These are phyloP conservation scores for Nephelium lappaceum DNA, from an alignment of 345 rosid species.

Conservation along the genomic window DNA sequence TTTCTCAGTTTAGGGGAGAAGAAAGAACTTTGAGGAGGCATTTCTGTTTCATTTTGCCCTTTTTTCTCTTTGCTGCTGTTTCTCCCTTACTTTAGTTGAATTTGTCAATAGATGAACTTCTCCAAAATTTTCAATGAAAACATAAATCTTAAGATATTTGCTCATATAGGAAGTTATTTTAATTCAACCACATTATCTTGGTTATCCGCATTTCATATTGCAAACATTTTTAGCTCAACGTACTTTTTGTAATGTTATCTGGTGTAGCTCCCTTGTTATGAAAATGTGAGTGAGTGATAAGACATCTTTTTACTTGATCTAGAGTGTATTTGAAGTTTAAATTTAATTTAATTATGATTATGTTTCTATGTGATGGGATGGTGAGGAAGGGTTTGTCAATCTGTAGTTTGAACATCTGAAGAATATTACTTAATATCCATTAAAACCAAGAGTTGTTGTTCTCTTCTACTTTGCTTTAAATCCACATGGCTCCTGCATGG, in stretches of 20 bases:
- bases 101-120: background rate
- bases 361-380: background rate
- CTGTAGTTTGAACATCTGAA: background rate
- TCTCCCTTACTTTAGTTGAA: no score
- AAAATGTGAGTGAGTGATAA: background rate
- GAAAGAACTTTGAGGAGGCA: background rate
- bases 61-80: background rate
- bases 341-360: background rate
- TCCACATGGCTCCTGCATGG: background rate
- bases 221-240: background rate
- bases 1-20: background rate
- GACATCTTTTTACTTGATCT: background rate
- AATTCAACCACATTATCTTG: background rate
- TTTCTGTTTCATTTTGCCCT: background rate
- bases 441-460: background rate
- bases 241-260: background rate
- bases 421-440: background rate
- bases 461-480: conserved; percentile 6
- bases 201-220: background rate
- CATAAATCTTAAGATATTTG: background rate
- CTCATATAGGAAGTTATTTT: background rate
- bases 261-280: background rate
- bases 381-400: background rate
- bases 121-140: background rate
- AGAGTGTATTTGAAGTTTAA: background rate